These are phyloP conservation scores for Penicillium rolfsii DNA, from an alignment of 2,329 filamentous ascomycete species.

Conservation along the genomic window DNA sequence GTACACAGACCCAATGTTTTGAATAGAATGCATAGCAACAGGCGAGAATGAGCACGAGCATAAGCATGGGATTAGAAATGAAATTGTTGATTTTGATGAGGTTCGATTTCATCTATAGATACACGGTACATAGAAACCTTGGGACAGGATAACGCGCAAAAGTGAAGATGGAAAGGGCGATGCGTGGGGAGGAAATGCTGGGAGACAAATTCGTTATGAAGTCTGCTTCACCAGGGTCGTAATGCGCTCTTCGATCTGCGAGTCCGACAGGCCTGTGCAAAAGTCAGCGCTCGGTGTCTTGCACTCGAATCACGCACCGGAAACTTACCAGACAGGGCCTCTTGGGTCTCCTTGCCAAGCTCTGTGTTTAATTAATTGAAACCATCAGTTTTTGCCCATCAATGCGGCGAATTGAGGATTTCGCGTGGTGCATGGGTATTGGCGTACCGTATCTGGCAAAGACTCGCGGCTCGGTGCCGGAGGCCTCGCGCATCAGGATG, in stretches of 20 bases:
- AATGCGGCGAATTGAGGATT: neutral
- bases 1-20: neutral
- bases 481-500: constrained; percentile 92
- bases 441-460: constrained; percentile 87
- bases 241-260: constrained; percentile 71
- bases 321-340: constrained; percentile 59
- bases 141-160: constrained; percentile 29
- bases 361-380: constrained; percentile 48
- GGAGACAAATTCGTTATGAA: constrained; percentile 34
- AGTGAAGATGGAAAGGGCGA: constrained; percentile 30
- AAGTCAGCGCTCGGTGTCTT: constrained; percentile 18
- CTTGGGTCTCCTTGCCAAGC: constrained; percentile 69
- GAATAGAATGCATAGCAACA: constrained; percentile 3
- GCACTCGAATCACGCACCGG: neutral
- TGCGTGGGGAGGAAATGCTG: constrained; percentile 13
- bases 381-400: constrained; percentile 18
- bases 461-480: constrained; percentile 79
- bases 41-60: neutral
- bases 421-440: neutral
- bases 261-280: constrained; percentile 64
- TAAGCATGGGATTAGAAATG: too few species aligned
- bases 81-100: constrained; percentile 9
- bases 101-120: constrained; percentile 44
- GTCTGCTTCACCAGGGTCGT: constrained; percentile 62
- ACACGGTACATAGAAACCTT: constrained; percentile 44